Evolutionary conservation across 2,329 filamentous ascomycete species (phyloP), one percentile per base, ranked within the genome.

Genomic region (Sarocladiaceae sp.): DNA sequence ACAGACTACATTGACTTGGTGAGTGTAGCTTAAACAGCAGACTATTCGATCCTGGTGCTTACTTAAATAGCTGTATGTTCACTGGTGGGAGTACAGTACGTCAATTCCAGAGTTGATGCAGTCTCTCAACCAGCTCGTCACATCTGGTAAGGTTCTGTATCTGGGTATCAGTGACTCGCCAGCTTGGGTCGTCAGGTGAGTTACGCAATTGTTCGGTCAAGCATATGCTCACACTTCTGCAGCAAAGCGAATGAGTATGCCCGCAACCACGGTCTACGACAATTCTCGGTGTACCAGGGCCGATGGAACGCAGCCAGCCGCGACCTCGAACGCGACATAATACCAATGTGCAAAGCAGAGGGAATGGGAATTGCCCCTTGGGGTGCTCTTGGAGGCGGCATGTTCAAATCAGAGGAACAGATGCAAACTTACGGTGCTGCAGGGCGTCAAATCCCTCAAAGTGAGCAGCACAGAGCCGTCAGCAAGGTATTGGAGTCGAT

Each of bases 51-150:
- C n/a, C n/a, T n/a, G n/a, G n/a, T n/a, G n/a, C n/a, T n/a, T n/a
- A n/a, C n/a, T n/a, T n/a, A n/a, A n/a, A n/a, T n/a, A 79, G 74
- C 72, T 83, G 2, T 84, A 82, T 51, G 72, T 84, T 29, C 82
- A 85, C 58, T 83, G 79, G 78, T 88, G 84, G 83, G 84, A 88
- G 63, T 84, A 77, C 60, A 80, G 76, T n/a, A 82, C 80, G n/a
- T 77, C 76, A 0, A 80, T 88, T 46, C 73, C 78, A 0, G 84
- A 89, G 60, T 50, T 89, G 42, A 89, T 89, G 86, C 82, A 87
- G 54, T 76, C 76, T 1, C 72, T 88, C 39, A 85, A 88, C 62
- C 69, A 75, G 18, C 70, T 87, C 11, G 82, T 88, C 1, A 53
- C 64, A 1, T 62, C 73, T 5, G 83, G 84, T 17, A 87, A 87